These are phyloP conservation scores for Dendrobium officinale DNA, from an alignment of 106 monocot species.

Conservation along the genomic window DNA sequence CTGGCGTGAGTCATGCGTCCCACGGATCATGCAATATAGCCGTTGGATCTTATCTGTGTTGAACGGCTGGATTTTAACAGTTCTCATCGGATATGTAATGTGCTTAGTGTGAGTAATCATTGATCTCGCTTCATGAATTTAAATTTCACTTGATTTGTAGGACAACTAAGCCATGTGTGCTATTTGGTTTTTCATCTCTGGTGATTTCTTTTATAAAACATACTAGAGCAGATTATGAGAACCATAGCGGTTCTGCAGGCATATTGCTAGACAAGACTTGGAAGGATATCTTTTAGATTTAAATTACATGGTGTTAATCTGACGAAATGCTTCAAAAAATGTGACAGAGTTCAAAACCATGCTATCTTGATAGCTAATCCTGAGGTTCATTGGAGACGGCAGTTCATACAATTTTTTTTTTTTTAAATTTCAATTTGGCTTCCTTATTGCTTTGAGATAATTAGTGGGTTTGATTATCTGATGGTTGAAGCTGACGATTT, in stretches of 20 bases:
- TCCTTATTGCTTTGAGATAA: neutral
- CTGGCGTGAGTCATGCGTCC: no score
- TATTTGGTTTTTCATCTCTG: neutral
- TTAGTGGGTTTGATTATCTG: neutral
- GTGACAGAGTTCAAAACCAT: neutral
- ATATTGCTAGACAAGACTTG: neutral
- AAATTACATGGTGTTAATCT: neutral
- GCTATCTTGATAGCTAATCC: neutral
- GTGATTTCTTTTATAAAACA: neutral
- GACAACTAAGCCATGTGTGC: neutral
- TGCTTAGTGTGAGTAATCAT: no score
- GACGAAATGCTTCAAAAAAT: neutral
- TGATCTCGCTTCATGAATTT: neutral
- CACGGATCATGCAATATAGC: no score
- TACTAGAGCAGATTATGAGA: neutral
- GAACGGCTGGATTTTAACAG: no score
- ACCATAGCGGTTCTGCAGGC: neutral
- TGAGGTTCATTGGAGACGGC: neutral
- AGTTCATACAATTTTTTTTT: neutral
- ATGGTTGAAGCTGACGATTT: neutral
- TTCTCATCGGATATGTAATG: no score
- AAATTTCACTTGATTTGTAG: neutral
- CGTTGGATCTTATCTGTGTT: no score
- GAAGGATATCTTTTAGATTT: neutral
- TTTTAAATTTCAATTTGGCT: neutral